A percentile compares a stretch with the other conserved stretches of the same genome.
phyloP scores from a whole-genome alignment of 768 basidiomycete genomes.

The Pleurotus cornucopiae region DNA sequence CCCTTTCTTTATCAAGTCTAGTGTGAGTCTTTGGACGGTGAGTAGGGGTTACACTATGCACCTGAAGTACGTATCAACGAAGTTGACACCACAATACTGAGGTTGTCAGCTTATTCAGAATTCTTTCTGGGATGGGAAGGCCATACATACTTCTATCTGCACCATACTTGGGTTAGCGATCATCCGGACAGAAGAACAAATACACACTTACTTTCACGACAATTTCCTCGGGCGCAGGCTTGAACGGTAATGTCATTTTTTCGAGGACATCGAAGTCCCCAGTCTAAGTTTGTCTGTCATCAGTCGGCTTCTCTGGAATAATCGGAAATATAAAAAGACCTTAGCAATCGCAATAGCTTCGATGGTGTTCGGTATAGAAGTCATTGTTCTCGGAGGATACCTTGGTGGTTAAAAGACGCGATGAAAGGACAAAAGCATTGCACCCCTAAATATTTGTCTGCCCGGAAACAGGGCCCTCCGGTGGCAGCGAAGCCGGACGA shows the following conservation, averaged over 20 bases:
- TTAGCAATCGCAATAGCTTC: constrained; percentile 70
- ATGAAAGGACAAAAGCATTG: not conserved
- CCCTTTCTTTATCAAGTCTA: constrained; percentile 42
- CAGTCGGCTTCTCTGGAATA: constrained; percentile 4
- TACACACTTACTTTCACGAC: constrained; percentile 34
- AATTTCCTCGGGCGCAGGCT: constrained; percentile 55
- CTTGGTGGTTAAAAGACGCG: constrained; percentile 1
- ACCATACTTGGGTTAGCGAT: no score
- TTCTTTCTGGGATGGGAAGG: not conserved
- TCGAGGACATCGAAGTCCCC: constrained; percentile 79
- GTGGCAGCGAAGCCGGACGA: no score
- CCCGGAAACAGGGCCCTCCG: no score
- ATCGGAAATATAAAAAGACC: constrained; percentile 16
- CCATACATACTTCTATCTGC: constrained; percentile 1
- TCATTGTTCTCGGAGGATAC: constrained; percentile 16
- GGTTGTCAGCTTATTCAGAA: not conserved
- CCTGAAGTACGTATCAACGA: constrained; percentile 82
- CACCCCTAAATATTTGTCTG: no score
- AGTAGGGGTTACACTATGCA: constrained; percentile 20
- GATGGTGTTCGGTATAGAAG: constrained; percentile 57
- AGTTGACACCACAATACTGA: constrained; percentile 79
- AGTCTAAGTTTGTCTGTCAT: constrained; percentile 27
- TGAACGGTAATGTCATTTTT: constrained; percentile 60
- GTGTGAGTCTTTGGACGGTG: not conserved
- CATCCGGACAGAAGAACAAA: no score